Base-by-base conservation (phyloP, 371 early-diverging fungal genomes). In the Mucor mucedo region DNA sequence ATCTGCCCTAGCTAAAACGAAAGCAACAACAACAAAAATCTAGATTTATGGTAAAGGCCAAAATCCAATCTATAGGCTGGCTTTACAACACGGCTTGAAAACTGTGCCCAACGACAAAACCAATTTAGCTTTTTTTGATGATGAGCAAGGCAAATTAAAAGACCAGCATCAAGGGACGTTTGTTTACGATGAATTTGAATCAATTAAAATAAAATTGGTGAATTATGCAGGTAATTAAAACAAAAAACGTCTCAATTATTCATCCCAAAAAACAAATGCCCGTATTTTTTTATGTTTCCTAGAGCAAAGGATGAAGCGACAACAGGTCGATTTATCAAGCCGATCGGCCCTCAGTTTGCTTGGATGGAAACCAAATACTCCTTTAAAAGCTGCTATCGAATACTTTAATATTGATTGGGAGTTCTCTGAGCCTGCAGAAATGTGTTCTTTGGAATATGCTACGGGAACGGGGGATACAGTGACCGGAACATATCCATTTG, bases 391-490 rank as follows among this genome's bases (percentile, higher is more conserved):
- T 29, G 79, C 77, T 4, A 59, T 82, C 8, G 82, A 82, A 48
- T 82, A 82, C 39, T 82, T 77, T 58, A 74, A 69, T 39, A 65
- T 79, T 2, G 78, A 82, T 48, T 82, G 79, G 79, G 82, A 82
- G 45, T 58, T 79, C 28, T 76, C 78, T 40, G 82, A 82, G 40
- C 82, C 80, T 8, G 63, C 80, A 7, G 80, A 80, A 52, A 60
- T 77, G 21, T 66, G 74, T 14, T 80, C 80, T 7, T 59, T 80
- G 8, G 81, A 80, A 40, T 78, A 78, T 67, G 72, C 81, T 2
- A 74, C 76, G 0, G 78, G 78, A 4, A 74, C 73, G 0, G 65
- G 60, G 3, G 76, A 76, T 60, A 60, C 69, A 44, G 56, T 72
- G 1, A 56, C 53, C 28, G 79, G 75, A 2, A 59, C 66, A 13